phyloP scores from a whole-genome alignment of 805 yeast genomes.

The Pichia rugopelliculosa region DNA sequence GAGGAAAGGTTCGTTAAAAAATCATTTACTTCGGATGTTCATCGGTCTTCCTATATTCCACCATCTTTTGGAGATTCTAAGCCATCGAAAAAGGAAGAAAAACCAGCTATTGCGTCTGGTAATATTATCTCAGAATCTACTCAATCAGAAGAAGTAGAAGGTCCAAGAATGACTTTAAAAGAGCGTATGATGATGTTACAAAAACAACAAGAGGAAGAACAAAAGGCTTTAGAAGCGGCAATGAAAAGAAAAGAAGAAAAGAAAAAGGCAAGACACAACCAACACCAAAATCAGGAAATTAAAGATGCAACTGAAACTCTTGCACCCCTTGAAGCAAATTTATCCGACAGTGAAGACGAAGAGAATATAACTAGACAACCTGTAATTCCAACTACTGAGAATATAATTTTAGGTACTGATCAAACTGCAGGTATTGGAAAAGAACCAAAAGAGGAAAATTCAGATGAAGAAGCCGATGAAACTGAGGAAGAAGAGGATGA shows the following conservation, averaged over 20 bases:
- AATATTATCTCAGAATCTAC: slow-evolving; percentile 21
- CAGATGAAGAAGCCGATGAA: slow-evolving; percentile 17
- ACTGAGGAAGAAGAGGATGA: slow-evolving; percentile 20
- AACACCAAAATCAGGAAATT: neutral
- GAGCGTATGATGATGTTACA: slow-evolving; percentile 84
- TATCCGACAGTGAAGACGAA: neutral
- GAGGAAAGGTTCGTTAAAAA: slow-evolving; percentile 44
- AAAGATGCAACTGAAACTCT: neutral
- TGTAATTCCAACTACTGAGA: neutral
- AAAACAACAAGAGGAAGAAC: slow-evolving; percentile 73
- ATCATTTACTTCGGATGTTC: slow-evolving; percentile 47
- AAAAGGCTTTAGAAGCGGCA: slow-evolving; percentile 56
- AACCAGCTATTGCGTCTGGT: slow-evolving; percentile 16
- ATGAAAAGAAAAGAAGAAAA: slow-evolving; percentile 46
- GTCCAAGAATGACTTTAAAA: slow-evolving; percentile 73
- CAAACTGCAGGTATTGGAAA: neutral
- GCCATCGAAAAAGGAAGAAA: slow-evolving; percentile 12
- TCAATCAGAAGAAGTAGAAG: slow-evolving; percentile 39
- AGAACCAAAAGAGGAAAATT: slow-evolving; percentile 13
- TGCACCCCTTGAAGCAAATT: neutral
- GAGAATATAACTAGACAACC: neutral
- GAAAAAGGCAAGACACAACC: slow-evolving; percentile 19
- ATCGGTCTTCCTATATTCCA: slow-evolving; percentile 53
- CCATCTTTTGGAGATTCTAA: slow-evolving; percentile 22
- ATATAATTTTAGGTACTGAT: too few relatives aligned